A percentile compares a stretch with the other conserved stretches of the same genome.
phyloP scores from a whole-genome alignment of 1,284 basidiomycete genomes.

The Lentinula novae-zelandiae region DNA sequence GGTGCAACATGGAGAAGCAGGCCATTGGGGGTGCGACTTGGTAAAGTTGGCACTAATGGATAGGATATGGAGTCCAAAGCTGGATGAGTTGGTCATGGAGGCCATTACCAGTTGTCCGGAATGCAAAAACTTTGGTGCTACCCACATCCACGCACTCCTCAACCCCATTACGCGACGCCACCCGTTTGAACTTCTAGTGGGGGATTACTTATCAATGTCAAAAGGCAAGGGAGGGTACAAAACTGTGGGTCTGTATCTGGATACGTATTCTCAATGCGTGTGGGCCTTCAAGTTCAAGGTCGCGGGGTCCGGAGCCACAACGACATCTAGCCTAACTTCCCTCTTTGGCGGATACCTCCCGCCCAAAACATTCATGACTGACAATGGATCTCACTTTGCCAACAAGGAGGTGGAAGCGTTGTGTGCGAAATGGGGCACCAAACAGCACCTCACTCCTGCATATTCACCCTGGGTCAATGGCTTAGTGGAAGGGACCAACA shows the following conservation, averaged over 20 bases:
- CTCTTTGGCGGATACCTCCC: slow-evolving; percentile 23
- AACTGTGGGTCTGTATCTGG: no score
- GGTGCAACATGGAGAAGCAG: slow-evolving; percentile 19
- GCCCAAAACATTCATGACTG: slow-evolving; percentile 33
- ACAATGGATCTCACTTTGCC: slow-evolving; percentile 35
- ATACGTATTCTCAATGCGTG: no score
- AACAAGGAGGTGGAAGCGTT: slow-evolving; percentile 26
- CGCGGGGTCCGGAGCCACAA: slow-evolving; percentile 23
- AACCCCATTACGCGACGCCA: slow-evolving; percentile 24
- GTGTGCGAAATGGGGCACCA: slow-evolving; percentile 22
- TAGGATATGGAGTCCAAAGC: slow-evolving; percentile 17
- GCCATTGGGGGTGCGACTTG: slow-evolving; percentile 28
- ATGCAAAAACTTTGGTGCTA: slow-evolving; percentile 25
- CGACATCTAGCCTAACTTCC: slow-evolving; percentile 17
- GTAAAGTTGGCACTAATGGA: slow-evolving; percentile 23
- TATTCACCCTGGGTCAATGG: no score
- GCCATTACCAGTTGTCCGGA: slow-evolving; percentile 26
- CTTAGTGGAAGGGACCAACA: no score
- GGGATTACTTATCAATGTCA: slow-evolving; percentile 31
- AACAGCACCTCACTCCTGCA: slow-evolving; percentile 18
- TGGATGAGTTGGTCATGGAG: slow-evolving; percentile 26
- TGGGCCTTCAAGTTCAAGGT: slow-evolving; percentile 25
- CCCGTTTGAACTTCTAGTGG: slow-evolving; percentile 32
- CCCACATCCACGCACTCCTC: slow-evolving; percentile 22
- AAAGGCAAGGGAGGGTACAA: slow-evolving; percentile 23